phyloP scores from a whole-genome alignment of 2,329 filamentous ascomycete genomes.

The Verticillium alfalfae region DNA sequence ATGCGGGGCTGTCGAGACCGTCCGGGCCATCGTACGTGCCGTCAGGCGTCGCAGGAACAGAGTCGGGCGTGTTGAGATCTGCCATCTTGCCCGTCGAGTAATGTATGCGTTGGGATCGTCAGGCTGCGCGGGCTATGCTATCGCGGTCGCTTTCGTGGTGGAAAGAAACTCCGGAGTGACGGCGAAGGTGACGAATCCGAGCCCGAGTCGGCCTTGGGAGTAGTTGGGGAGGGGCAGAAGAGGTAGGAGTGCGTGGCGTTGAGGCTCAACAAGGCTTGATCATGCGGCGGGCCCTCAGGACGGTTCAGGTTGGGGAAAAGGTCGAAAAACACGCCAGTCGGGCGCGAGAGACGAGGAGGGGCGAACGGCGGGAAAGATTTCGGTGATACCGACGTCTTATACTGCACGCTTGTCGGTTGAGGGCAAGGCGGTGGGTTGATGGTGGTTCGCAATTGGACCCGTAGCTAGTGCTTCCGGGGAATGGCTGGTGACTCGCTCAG shows the following conservation, averaged over 20 bases:
- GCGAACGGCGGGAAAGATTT: neutral
- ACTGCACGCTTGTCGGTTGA: neutral
- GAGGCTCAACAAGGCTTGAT: neutral
- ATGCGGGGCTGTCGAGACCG: slow-evolving; percentile 28
- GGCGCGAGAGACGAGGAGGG: neutral
- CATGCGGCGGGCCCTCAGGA: neutral
- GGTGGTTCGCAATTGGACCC: neutral
- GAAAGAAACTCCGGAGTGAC: neutral
- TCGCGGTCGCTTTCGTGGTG: neutral
- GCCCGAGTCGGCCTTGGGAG: neutral
- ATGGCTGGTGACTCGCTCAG: neutral
- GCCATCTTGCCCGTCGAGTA: slow-evolving; percentile 3
- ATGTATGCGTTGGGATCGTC: neutral
- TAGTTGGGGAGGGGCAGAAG: neutral
- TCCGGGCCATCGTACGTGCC: slow-evolving; percentile 27
- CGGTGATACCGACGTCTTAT: neutral
- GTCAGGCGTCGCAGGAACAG: slow-evolving; percentile 40
- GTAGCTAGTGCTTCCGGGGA: neutral
- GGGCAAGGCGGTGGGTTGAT: neutral
- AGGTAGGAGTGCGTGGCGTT: neutral
- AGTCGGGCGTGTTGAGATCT: slow-evolving; percentile 20
- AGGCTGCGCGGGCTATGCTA: neutral
- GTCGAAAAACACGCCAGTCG: neutral
- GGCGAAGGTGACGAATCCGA: neutral
- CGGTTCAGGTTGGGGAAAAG: neutral